A percentile compares a stretch with the other conserved stretches of the same genome.
Conservation (phyloP, 1,284 basidiomycete species). For the Salmacisia buchloeana region DNA sequence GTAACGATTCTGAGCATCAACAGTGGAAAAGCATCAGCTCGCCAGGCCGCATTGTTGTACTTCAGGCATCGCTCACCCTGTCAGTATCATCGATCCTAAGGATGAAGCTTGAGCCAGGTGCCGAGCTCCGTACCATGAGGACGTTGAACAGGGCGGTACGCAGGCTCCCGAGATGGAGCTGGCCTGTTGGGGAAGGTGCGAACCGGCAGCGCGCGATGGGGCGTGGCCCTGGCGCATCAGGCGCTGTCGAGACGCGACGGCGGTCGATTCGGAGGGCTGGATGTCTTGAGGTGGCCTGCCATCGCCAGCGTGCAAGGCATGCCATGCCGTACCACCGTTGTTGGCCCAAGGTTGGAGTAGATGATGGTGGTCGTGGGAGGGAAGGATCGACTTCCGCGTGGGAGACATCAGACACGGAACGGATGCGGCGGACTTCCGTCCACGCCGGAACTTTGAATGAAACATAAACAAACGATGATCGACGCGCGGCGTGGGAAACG, state of each 20-base stretch:
- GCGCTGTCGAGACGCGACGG: not conserved
- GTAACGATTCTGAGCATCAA: conserved; percentile 37
- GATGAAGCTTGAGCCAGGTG: conserved; percentile 70
- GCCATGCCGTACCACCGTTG: no score
- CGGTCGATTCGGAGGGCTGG: no score
- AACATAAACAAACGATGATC: no score
- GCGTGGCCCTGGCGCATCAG: not conserved
- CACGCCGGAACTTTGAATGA: no score
- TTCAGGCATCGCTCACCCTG: conserved; percentile 56
- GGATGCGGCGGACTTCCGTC: no score
- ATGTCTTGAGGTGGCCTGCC: no score
- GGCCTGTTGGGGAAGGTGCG: conserved; percentile 92
- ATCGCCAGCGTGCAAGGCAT: no score
- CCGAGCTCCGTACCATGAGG: conserved; percentile 70
- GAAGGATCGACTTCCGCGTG: no score
- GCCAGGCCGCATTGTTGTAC: not conserved
- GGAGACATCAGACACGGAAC: no score
- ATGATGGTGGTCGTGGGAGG: no score
- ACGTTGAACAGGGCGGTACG: conserved; percentile 92
- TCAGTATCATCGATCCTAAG: conserved; percentile 95
- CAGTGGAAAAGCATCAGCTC: not conserved
- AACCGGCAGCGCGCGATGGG: conserved; percentile 63
- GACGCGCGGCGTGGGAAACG: no score
- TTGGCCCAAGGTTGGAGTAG: no score
- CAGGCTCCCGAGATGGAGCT: conserved; percentile 90